These are phyloP conservation scores for Pythium grandisporangium DNA, from an alignment of 352 stramenopile genomes.

Conservation along the genomic window DNA sequence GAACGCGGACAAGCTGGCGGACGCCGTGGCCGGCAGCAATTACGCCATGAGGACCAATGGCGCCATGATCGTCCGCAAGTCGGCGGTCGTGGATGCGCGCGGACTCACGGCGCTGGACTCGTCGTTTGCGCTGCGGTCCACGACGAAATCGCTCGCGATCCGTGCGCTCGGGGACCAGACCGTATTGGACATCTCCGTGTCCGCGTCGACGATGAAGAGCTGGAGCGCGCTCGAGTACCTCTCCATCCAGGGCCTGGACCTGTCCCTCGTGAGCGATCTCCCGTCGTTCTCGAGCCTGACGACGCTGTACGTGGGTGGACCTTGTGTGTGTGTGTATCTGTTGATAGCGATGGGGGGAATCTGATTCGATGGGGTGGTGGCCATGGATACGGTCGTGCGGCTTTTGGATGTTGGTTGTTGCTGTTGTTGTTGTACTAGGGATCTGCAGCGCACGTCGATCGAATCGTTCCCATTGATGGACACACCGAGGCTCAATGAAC, in stretches of 20 bases:
- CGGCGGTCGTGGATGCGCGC: neutral
- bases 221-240: neutral
- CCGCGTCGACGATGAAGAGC: neutral
- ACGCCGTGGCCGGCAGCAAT: neutral
- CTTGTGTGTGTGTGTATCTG: no score
- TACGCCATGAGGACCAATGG: neutral
- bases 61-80: neutral
- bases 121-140: neutral
- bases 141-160: neutral
- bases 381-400: no score
- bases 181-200: neutral
- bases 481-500: neutral
- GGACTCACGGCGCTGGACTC: neutral
- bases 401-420: no score
- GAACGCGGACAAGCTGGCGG: neutral
- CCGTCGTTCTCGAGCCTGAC: neutral
- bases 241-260: neutral
- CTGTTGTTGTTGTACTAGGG: no score
- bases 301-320: neutral
- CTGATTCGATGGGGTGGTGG: no score
- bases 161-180: neutral
- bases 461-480: neutral
- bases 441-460: neutral
- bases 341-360: no score
- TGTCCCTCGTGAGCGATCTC: neutral